A percentile compares a stretch with the other conserved stretches of the same genome.
Evolutionary conservation across 495 filamentous ascomycete species (phyloP).

Genomic region (Monascus purpureus): DNA sequence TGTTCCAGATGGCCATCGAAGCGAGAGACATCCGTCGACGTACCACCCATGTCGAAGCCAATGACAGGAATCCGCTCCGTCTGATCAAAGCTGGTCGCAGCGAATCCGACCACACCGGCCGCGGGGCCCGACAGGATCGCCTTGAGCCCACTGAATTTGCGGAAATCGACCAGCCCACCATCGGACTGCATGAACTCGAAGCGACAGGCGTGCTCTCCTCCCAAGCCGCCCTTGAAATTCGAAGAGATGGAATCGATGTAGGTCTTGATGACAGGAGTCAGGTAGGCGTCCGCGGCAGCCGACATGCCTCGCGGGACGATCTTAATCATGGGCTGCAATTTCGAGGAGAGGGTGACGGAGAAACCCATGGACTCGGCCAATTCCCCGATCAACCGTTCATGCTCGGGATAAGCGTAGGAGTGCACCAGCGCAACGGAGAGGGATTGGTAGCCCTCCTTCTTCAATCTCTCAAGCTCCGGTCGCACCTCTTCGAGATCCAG

Average conservation of each 20-base stretch:
- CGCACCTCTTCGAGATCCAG: slow-evolving; percentile 23
- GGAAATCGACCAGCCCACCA: slow-evolving; percentile 41
- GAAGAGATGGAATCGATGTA: slow-evolving; percentile 81
- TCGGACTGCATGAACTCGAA: slow-evolving; percentile 45
- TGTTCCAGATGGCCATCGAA: slow-evolving; percentile 93
- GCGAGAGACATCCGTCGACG: slow-evolving; percentile 85
- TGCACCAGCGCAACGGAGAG: slow-evolving; percentile 41
- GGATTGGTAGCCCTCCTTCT: slow-evolving; percentile 33
- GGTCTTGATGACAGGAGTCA: slow-evolving; percentile 89
- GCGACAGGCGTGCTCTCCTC: slow-evolving; percentile 30
- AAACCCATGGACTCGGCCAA: slow-evolving; percentile 36
- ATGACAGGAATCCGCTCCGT: slow-evolving; percentile 81
- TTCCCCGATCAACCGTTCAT: slow-evolving; percentile 34
- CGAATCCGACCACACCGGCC: slow-evolving; percentile 79
- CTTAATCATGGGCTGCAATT: slow-evolving; percentile 77
- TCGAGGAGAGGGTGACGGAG: slow-evolving; percentile 43
- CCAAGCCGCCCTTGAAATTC: slow-evolving; percentile 41
- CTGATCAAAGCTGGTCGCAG: slow-evolving; percentile 81
- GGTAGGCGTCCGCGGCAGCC: slow-evolving; percentile 88
- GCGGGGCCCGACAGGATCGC: slow-evolving; percentile 48
- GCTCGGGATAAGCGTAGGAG: slow-evolving; percentile 40
- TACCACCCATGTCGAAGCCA: slow-evolving; percentile 95
- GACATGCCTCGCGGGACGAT: slow-evolving; percentile 71
- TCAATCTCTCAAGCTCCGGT: slow-evolving; percentile 27
- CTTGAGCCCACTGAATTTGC: slow-evolving; percentile 42